Conservation (phyloP, 345 rosid species). For the Punica granatum region DNA sequence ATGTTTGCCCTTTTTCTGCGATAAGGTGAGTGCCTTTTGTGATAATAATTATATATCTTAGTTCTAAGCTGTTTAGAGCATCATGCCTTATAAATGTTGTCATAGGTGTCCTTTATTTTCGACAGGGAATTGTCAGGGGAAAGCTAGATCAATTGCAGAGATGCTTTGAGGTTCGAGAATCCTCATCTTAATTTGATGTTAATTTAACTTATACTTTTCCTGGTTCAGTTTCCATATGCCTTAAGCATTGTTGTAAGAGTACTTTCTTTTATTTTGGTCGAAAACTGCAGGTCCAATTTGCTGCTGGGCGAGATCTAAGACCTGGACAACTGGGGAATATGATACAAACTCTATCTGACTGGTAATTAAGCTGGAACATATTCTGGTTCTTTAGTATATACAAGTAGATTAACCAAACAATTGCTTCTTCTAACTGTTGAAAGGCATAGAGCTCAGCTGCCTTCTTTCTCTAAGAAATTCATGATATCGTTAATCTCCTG, state of each 20-base stretch:
- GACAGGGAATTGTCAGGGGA: slow-evolving; percentile 91
- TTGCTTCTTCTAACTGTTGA: neutral
- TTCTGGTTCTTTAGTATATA: neutral
- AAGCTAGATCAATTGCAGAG: slow-evolving; percentile 89
- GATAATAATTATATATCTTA: neutral
- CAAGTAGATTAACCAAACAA: neutral
- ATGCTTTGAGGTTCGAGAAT: slow-evolving; percentile 76
- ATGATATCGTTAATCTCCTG: neutral
- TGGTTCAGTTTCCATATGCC: neutral
- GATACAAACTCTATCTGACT: slow-evolving; percentile 80
- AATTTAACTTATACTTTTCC: neutral
- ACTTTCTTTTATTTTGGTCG: slow-evolving; percentile 1
- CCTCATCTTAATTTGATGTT: neutral
- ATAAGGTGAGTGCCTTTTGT: neutral
- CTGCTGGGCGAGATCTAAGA: slow-evolving; percentile 93
- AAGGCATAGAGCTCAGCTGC: neutral
- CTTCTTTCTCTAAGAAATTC: neutral
- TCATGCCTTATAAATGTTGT: neutral
- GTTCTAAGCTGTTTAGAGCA: neutral
- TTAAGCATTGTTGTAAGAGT: neutral
- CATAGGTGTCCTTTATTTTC: neutral
- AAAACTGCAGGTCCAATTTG: slow-evolving; percentile 70
- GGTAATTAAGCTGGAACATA: slow-evolving; percentile 37
- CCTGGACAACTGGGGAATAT: slow-evolving; percentile 83
- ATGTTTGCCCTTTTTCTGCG: neutral